Evolutionary conservation across 495 filamentous ascomycete genomes (phyloP).

Genomic region (Penicillium turbatum): DNA sequence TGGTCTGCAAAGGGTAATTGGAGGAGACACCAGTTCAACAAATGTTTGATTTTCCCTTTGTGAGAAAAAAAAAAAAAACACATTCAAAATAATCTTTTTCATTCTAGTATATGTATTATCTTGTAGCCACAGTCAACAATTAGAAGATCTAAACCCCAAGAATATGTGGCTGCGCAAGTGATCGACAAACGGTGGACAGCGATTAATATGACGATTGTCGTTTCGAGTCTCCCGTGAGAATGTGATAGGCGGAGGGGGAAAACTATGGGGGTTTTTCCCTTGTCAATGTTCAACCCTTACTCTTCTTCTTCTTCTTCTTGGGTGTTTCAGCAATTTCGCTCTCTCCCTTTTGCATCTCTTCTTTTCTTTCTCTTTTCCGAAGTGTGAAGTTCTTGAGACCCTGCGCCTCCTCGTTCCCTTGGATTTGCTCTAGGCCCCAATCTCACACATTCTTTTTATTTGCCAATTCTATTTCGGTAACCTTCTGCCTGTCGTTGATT

Average conservation of each 20-base stretch:
- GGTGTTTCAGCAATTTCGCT: slow-evolving; percentile 20
- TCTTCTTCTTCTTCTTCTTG: slow-evolving; percentile 6
- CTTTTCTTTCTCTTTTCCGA: not conserved
- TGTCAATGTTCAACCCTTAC: slow-evolving; percentile 16
- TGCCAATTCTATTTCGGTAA: slow-evolving; percentile 1
- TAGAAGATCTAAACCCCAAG: no score
- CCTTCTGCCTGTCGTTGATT: slow-evolving; percentile 1
- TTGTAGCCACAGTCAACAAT: no score
- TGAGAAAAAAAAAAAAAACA: slow-evolving; percentile 21
- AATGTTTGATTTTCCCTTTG: slow-evolving; percentile 29
- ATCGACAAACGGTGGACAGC: slow-evolving; percentile 31
- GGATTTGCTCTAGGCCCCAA: not conserved
- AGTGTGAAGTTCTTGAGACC: not conserved
- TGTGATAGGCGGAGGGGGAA: slow-evolving; percentile 23
- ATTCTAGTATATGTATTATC: no score
- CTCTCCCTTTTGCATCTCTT: not conserved
- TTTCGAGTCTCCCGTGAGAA: slow-evolving; percentile 9
- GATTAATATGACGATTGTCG: slow-evolving; percentile 25
- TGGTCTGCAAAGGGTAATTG: slow-evolving; percentile 20
- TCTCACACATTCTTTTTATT: not conserved
- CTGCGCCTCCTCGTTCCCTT: not conserved
- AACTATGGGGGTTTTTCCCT: slow-evolving; percentile 3
- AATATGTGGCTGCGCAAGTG: not conserved
- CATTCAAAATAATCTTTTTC: not conserved
- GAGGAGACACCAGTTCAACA: slow-evolving; percentile 29